phyloP scores from a whole-genome alignment of 2,329 filamentous ascomycete species.

The Botrytis tulipae region DNA sequence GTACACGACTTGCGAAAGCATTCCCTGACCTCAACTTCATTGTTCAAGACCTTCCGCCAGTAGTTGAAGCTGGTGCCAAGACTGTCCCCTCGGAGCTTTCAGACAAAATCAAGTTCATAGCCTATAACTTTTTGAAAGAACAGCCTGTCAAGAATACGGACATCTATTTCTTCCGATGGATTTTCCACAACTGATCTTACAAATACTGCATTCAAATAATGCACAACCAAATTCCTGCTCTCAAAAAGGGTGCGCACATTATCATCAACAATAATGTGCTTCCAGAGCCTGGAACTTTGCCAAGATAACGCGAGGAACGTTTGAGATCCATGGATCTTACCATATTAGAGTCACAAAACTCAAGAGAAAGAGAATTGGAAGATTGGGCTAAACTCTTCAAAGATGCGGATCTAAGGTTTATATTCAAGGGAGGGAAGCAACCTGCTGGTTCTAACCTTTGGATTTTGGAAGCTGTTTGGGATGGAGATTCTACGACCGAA shows the following conservation, averaged over 20 bases:
- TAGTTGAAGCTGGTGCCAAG: slow-evolving; percentile 24
- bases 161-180: slow-evolving; percentile 47
- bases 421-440: background rate
- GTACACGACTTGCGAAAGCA: slow-evolving; percentile 27
- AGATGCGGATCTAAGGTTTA: slow-evolving; percentile 31
- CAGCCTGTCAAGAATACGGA: slow-evolving; percentile 37
- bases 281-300: slow-evolving; percentile 9
- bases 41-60: slow-evolving; percentile 42
- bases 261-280: slow-evolving; percentile 21
- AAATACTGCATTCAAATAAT: slow-evolving; percentile 41
- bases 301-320: slow-evolving; percentile 11
- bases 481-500: background rate
- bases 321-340: slow-evolving; percentile 36
- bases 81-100: slow-evolving; percentile 22
- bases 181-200: slow-evolving; percentile 50
- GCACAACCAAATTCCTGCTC: slow-evolving; percentile 41
- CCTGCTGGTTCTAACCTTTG: background rate
- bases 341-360: slow-evolving; percentile 36
- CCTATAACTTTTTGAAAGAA: slow-evolving; percentile 45
- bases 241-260: slow-evolving; percentile 44
- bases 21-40: slow-evolving; percentile 34
- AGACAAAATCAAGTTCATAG: slow-evolving; percentile 35
- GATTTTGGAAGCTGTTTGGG: slow-evolving; percentile 13
- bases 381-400: slow-evolving; percentile 39
- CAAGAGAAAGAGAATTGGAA: slow-evolving; percentile 37